Base-by-base conservation (phyloP, 768 basidiomycete species). In the Termitomyces heimii region DNA sequence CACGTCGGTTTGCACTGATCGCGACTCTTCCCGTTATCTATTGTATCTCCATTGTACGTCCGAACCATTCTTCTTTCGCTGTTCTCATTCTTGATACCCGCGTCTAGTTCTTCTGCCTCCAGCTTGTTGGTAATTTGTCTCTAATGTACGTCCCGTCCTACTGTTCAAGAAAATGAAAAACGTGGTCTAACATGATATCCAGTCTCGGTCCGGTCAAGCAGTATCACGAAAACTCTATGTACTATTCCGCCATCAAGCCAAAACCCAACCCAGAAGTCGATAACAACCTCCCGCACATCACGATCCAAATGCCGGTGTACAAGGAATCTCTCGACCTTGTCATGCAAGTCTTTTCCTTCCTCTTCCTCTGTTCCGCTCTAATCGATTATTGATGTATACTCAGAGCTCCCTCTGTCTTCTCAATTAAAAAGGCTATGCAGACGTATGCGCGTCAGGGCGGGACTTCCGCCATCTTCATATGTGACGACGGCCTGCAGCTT, bases 301-400 rank as follows among this genome's bases (percentile, higher is more conserved):
- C 88, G 3, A 83, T 94, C 56, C 84, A 93, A 67, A 79, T 92
- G 72, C 92, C 92, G 0, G 92, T 94, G 28, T 94, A 94, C 75
- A 94, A 94, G 67, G 89, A 92, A 66, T 85, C 82, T 59, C 70
- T 92, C 34, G 81, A 84, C 37, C 71, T 85, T 63, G 87, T 85
- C 0, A 92, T 92, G 86, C 89, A 59, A 64, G 84, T 73, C 50
- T 34, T 8, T 45, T 29, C 43, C 24, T 50, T 37, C 22, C 35
- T 14, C 9, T 37, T 34, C 34, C 24, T 53, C 16, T 13, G 31
- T 46, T 32, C 34, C 2, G 12, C 22, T 14, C 5, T 13, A 6
- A 5, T 22, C 26, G 7, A 45, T 29, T 2, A 9, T 6, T 35
- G n/a, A 45, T 51, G 60, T 64, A 44, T 61, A 56, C 16, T 26